A percentile compares a stretch with the other conserved stretches of the same genome.
Conservation (phyloP, 78 protist genomes). For the Chrysochromulina parva region DNA sequence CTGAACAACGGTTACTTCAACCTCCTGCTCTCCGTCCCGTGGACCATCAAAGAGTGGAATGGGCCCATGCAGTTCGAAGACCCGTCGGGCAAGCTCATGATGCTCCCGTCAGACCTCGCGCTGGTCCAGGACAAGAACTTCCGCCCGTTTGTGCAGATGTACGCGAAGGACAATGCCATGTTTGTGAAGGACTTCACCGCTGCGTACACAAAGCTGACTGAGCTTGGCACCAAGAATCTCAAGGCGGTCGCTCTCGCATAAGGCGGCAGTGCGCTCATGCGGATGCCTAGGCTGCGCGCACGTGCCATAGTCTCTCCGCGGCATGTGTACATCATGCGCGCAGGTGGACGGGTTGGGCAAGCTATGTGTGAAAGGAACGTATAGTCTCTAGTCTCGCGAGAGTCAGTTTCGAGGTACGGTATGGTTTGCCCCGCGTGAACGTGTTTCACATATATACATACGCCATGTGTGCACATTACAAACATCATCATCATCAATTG, state of each 20-base stretch:
- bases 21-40: constrained; percentile 35
- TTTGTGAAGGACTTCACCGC: constrained; percentile 64
- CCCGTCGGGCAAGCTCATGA: constrained; percentile 63
- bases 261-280: too few relatives aligned
- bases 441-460: too few relatives aligned
- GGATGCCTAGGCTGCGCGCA: too few relatives aligned
- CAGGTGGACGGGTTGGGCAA: too few relatives aligned
- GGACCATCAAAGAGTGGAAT: constrained; percentile 40
- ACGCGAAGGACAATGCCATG: constrained; percentile 63
- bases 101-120: constrained; percentile 74
- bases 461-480: too few relatives aligned
- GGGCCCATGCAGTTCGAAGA: constrained; percentile 66
- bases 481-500: too few relatives aligned
- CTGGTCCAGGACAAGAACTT: constrained; percentile 57
- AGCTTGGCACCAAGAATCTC: constrained; percentile 37
- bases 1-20: constrained; percentile 58
- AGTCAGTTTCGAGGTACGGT: too few relatives aligned
- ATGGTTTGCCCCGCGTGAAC: too few relatives aligned
- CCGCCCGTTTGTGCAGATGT: constrained; percentile 42
- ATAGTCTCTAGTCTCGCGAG: too few relatives aligned
- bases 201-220: constrained; percentile 53
- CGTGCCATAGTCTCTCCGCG: too few relatives aligned
- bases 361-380: too few relatives aligned
- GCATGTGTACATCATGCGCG: too few relatives aligned
- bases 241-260: neutral